Evolutionary conservation across 352 stramenopile species (phyloP), one percentile per base, ranked within the genome.

Genomic region (Globisporangium carolinianum): DNA sequence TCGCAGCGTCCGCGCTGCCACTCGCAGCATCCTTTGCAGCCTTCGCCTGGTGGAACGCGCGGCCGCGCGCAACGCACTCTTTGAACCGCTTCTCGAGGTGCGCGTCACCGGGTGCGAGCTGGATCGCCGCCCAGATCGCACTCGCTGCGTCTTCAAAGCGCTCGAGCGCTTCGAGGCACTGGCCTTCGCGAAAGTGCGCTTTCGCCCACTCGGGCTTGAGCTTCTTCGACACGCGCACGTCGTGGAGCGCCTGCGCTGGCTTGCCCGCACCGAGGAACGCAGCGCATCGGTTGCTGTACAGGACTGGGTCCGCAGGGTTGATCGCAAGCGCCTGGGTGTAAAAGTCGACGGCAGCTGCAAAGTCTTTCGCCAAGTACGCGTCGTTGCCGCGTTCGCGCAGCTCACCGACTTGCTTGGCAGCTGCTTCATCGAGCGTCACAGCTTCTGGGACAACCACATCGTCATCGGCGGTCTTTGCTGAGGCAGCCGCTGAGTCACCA

Each of bases 231-330:
- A 91, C 55, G n/a, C 77, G 76, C 53, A 91, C 76, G 52, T 94
- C 83, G 50, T 86, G 72, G 49, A 94, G 66, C 39, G 79, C 83
- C 65, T 86, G 79, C 56, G 80, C 77, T 7, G 83, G 69, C 24
- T 89, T 69, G 6, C 71, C 69, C 0, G 72, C 76, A 5, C 72
- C 75, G n/a, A 91, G 55, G 39, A 87, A 65, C 42, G 81, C 80
- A 0, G 83, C 83, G 46, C 83, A 90, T n/a, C 83, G 83, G 67
- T 93, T 93, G 66, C 80, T 91, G 64, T 89, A 93, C 7, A 93
- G 63, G 54, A 83, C 69, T 0, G 76, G 55, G 51, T 93, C 80
- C 5, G 73, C 66, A 0, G 81, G 72, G 55, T 60, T 87, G 47
- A 91, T 58, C 10, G 55, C 75, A 24, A 93, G 79, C 18, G 83